phyloP scores from a whole-genome alignment of 139 green algal species.

The Chlamydomonas urium region DNA sequence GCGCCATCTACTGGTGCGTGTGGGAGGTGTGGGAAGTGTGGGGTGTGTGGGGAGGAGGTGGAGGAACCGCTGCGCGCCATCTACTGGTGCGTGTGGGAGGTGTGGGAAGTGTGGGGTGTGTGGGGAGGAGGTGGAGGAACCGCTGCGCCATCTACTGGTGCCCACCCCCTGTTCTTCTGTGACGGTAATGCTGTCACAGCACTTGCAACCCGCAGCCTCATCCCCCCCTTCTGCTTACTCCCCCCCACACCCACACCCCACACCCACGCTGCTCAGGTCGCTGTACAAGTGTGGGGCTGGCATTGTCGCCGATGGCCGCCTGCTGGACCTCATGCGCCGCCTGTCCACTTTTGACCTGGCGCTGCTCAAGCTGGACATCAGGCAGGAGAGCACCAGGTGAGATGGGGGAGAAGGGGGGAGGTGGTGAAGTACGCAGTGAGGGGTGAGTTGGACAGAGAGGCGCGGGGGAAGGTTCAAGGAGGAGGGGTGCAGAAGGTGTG shows the following conservation, averaged over 20 bases:
- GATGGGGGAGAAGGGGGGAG: no score
- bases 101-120: background rate
- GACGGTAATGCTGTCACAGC: no score
- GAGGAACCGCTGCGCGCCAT: conserved; percentile 72
- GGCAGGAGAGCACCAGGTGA: conserved; percentile 72
- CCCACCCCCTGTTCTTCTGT: background rate
- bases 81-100: conserved; percentile 83
- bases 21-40: background rate
- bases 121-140: conserved; percentile 64
- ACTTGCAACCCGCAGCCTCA: no score
- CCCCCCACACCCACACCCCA: no score
- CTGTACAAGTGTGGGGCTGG: conserved; percentile 27
- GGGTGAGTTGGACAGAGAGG: no score
- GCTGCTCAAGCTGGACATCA: conserved; percentile 94
- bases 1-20: conserved; percentile 82
- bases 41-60: conserved; percentile 54
- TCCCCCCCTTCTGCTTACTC: no score
- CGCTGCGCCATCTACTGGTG: conserved; percentile 83
- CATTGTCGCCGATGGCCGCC: conserved; percentile 81
- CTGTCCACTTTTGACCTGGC: conserved; percentile 83
- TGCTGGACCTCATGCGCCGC: conserved; percentile 89
- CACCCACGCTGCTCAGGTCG: background rate
- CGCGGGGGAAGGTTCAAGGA: no score
- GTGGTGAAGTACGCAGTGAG: no score
- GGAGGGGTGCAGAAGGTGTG: no score